Evolutionary conservation across 139 green algal species (phyloP).

Genomic region (Eudorina sp.): DNA sequence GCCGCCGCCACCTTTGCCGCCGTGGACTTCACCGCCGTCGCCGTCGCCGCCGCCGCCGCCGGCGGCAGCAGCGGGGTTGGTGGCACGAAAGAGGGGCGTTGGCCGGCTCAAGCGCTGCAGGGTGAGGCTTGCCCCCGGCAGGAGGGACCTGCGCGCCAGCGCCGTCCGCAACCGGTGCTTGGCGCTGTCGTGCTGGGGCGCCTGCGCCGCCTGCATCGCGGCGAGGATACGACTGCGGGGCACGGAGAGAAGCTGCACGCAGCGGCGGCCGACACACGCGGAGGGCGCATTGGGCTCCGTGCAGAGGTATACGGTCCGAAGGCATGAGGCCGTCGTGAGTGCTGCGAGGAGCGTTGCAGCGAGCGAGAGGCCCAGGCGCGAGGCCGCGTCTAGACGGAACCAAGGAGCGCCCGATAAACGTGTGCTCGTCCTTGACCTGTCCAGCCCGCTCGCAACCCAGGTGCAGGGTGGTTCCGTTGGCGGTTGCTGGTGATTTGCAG

Average conservation of each 20-base stretch:
- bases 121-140: neutral
- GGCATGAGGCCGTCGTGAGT: too few relatives aligned
- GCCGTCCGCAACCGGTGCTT: neutral
- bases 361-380: too few relatives aligned
- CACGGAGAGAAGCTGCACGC: constrained; percentile 24
- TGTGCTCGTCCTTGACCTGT: too few relatives aligned
- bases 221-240: constrained; percentile 8
- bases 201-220: neutral
- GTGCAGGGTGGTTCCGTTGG: too few relatives aligned
- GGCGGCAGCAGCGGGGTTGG: neutral
- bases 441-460: too few relatives aligned
- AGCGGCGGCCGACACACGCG: neutral
- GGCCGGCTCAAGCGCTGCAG: neutral
- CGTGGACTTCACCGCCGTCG: neutral
- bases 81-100: neutral
- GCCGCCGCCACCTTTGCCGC: neutral
- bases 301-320: too few relatives aligned
- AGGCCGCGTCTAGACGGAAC: too few relatives aligned
- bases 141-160: neutral
- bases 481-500: too few relatives aligned
- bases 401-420: too few relatives aligned
- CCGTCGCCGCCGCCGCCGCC: neutral
- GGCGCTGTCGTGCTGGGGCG: neutral
- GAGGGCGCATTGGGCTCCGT: too few relatives aligned
- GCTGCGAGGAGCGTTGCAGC: too few relatives aligned